Base-by-base conservation (phyloP, 805 yeast species). In the Blastobotrys robertii region DNA sequence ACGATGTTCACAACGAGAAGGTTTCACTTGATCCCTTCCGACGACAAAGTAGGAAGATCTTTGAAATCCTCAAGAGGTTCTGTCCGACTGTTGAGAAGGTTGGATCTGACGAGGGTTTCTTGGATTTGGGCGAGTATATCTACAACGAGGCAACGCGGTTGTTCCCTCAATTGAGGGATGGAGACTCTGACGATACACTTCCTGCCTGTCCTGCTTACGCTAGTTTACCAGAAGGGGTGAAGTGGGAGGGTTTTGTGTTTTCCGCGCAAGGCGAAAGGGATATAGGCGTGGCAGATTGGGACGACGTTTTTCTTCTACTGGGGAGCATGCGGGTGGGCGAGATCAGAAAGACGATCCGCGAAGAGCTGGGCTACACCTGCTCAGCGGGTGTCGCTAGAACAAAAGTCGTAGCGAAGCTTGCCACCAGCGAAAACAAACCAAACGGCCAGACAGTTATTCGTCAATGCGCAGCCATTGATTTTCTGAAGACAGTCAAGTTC, bases 1-100 rank as follows among this genome's bases (percentile, higher is more conserved):
- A 75, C 10, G 72, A 76, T 11, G 79, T 82, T 3, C 72, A 67
- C 2, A 62, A 70, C 30, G 84, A 85, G 57, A 92, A 92, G 62
- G 96, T 92, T 2, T 78, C 88, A 1, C 64, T 92, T 43, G 97
- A 92, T 56, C 95, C 95, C 0, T 92, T 90, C 56, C 69, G 98
- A 46, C 64, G 95, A 46, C 95, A 86, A 55, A 80, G 92, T 46
- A 67, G 95, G 12, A 84, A 82, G 60, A 79, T 92, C 46, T 68
- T 86, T 56, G 67, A 74, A 30, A 64, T 90, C 0, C 72, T 92
- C 53, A 72, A 73, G 44, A 58, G 65, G 6, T 67, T 70, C 46
- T 84, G 90, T 56, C 81, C 76, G 44, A 52, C 71, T 11, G 85
- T 86, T 0, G 95, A 92, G 59, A 88, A 88, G 63, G 97, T 96